phyloP scores from a whole-genome alignment of 2,329 filamentous ascomycete genomes.

The Cladorrhinum sp. region DNA sequence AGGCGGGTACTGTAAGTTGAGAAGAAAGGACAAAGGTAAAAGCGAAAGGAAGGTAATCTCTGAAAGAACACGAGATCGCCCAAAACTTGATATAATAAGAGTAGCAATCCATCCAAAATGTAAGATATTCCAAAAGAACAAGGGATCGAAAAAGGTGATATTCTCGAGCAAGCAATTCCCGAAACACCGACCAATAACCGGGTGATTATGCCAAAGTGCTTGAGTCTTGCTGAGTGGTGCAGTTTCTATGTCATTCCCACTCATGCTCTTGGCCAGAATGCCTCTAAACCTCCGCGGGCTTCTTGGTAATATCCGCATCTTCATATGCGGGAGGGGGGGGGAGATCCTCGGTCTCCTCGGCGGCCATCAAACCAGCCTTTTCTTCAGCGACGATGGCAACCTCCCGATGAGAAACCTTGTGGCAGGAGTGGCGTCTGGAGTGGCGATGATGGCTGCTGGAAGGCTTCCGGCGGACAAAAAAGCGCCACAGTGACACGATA shows the following conservation, averaged over 20 bases:
- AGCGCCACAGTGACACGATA: conserved; percentile 57
- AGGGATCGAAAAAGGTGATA: not conserved
- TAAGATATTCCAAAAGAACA: too few relatives aligned
- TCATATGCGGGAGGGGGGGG: conserved; percentile 32
- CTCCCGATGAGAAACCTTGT: conserved; percentile 40
- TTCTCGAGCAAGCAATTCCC: too few relatives aligned
- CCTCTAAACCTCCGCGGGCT: conserved; percentile 15
- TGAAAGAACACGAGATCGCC: not conserved
- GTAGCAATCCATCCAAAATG: not conserved
- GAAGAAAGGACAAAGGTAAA: not conserved
- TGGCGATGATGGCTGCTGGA: conserved; percentile 32
- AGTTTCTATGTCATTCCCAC: not conserved
- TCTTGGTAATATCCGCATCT: conserved; percentile 14
- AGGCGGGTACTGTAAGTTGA: not conserved
- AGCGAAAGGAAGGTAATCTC: not conserved
- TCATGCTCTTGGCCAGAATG: not conserved
- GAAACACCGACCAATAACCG: too few relatives aligned
- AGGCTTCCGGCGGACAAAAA: conserved; percentile 37
- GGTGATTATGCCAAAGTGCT: too few relatives aligned
- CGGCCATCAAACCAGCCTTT: conserved; percentile 48
- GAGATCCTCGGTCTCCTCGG: conserved; percentile 22
- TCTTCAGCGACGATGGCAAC: conserved; percentile 35
- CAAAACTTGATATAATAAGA: not conserved
- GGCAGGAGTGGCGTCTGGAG: conserved; percentile 16
- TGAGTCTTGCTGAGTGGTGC: too few relatives aligned